These are phyloP conservation scores for Ziziphus jujuba DNA, from an alignment of 306 rosid species.

Conservation along the genomic window DNA sequence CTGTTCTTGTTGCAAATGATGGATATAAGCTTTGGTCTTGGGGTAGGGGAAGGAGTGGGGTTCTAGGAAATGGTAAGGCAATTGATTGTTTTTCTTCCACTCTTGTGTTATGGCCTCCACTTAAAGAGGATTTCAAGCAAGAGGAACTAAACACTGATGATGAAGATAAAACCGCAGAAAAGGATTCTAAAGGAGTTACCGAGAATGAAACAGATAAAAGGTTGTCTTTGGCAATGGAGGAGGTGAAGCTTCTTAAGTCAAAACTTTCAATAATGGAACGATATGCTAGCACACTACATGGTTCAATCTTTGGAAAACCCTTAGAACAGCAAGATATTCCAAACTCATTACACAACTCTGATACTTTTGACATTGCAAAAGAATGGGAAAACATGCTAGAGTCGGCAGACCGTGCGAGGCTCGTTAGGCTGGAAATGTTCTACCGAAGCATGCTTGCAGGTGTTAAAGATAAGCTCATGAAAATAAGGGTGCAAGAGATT, in stretches of 20 bases:
- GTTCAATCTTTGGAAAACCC: slow-evolving; percentile 76
- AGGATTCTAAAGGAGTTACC: slow-evolving; percentile 29
- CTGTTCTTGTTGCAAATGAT: slow-evolving; percentile 59
- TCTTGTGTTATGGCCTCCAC: slow-evolving; percentile 63
- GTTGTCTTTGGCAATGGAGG: slow-evolving; percentile 50
- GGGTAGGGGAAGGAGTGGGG: slow-evolving; percentile 91
- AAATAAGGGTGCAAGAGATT: slow-evolving; percentile 70
- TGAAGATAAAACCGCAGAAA: slow-evolving; percentile 38
- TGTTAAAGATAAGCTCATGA: slow-evolving; percentile 75
- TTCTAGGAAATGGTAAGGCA: slow-evolving; percentile 75
- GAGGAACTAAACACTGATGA: slow-evolving; percentile 36
- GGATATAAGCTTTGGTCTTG: slow-evolving; percentile 86
- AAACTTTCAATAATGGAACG: slow-evolving; percentile 61
- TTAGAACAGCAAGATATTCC: slow-evolving; percentile 73
- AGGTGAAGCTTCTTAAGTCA: slow-evolving; percentile 59
- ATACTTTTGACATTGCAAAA: slow-evolving; percentile 57
- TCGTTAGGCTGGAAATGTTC: slow-evolving; percentile 63
- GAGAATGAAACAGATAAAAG: slow-evolving; percentile 42
- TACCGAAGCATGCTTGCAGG: slow-evolving; percentile 64
- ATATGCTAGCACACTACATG: slow-evolving; percentile 78
- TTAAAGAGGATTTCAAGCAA: slow-evolving; percentile 46
- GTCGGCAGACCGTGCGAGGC: slow-evolving; percentile 58
- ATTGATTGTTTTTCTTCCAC: slow-evolving; percentile 58
- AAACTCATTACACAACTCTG: slow-evolving; percentile 45
- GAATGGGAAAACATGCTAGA: slow-evolving; percentile 92